phyloP scores from a whole-genome alignment of 2,329 filamentous ascomycete species.

The Sporothrix dimorphospora region DNA sequence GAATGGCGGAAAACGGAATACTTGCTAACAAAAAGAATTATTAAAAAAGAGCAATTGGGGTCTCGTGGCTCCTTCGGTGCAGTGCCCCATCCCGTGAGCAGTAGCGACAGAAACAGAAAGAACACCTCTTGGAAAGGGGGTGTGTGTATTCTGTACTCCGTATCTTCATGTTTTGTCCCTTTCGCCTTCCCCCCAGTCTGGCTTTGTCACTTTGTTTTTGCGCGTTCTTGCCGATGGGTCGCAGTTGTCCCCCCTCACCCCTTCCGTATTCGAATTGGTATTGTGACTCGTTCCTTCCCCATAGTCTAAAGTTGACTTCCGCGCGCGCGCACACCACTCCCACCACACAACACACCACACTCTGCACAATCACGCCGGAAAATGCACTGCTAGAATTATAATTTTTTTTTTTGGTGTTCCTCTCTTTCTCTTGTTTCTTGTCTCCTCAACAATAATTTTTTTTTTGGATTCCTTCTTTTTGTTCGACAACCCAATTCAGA shows the following conservation, averaged over 20 bases:
- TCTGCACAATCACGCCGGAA: slow-evolving; percentile 30
- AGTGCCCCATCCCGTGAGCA: slow-evolving; percentile 24
- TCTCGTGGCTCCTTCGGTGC: slow-evolving; percentile 27
- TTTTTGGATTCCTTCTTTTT: slow-evolving; percentile 3
- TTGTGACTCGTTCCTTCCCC: slow-evolving; percentile 24
- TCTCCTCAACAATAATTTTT: slow-evolving; percentile 19
- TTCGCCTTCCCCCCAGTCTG: slow-evolving; percentile 3
- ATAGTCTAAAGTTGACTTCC: slow-evolving; percentile 20
- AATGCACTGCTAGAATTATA: slow-evolving; percentile 26
- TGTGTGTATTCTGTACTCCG: not conserved
- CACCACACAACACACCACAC: slow-evolving; percentile 25
- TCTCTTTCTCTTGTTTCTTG: slow-evolving; percentile 15
- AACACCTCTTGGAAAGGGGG: not conserved
- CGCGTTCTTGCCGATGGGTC: not conserved
- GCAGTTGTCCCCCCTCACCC: slow-evolving; percentile 15
- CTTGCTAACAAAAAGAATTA: not conserved
- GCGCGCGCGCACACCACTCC: slow-evolving; percentile 29
- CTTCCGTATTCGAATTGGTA: slow-evolving; percentile 18
- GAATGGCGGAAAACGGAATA: not conserved
- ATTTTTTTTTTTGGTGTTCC: slow-evolving; percentile 25
- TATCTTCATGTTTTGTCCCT: slow-evolving; percentile 10
- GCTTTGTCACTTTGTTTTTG: slow-evolving; percentile 21
- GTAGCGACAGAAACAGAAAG: slow-evolving; percentile 8
- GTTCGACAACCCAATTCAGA: not conserved
- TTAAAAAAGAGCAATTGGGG: slow-evolving; percentile 14